phyloP scores from a whole-genome alignment of 805 yeast species.

The Nakazawaea populi region DNA sequence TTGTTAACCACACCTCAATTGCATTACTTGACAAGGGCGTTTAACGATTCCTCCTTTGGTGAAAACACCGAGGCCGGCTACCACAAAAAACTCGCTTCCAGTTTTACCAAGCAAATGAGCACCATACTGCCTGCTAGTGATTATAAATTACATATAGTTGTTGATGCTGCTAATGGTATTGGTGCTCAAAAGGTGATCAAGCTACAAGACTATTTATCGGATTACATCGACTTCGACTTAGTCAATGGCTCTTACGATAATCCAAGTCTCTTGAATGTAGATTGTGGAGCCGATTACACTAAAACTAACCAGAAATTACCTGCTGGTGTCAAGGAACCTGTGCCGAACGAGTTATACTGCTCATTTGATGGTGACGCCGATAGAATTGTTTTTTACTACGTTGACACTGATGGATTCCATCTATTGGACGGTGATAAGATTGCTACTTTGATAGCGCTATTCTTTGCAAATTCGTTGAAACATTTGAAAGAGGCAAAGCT shows the following conservation, averaged over 20 bases:
- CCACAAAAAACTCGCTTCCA: conserved; percentile 50
- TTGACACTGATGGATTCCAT: conserved; percentile 35
- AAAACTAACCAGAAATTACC: conserved; percentile 86
- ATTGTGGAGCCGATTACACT: conserved; percentile 95
- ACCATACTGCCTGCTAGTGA: conserved; percentile 8
- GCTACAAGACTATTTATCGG: conserved; percentile 33
- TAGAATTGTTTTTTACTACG: conserved; percentile 77
- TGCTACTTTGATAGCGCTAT: conserved; percentile 74
- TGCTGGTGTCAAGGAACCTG: conserved; percentile 38
- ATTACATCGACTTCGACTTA: conserved; percentile 33
- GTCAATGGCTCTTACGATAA: conserved; percentile 49
- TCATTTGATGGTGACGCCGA: conserved; percentile 98
- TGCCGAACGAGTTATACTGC: conserved; percentile 50
- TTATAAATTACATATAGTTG: conserved; percentile 36
- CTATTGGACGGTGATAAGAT: conserved; percentile 91
- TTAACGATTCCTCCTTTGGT: conserved; percentile 63
- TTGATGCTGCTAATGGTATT: conserved; percentile 96
- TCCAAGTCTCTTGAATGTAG: conserved; percentile 60
- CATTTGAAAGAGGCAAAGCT: conserved; percentile 34
- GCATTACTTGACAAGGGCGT: conserved; percentile 75
- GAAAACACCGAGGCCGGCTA: conserved; percentile 63
- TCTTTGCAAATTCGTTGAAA: conserved; percentile 44
- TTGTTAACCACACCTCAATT: conserved; percentile 89
- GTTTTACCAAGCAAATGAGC: conserved; percentile 36
- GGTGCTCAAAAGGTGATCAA: conserved; percentile 72